Evolutionary conservation across 805 yeast species (phyloP), one percentile per base, ranked within the genome.

Genomic region (Saccharomycopsis sp.): DNA sequence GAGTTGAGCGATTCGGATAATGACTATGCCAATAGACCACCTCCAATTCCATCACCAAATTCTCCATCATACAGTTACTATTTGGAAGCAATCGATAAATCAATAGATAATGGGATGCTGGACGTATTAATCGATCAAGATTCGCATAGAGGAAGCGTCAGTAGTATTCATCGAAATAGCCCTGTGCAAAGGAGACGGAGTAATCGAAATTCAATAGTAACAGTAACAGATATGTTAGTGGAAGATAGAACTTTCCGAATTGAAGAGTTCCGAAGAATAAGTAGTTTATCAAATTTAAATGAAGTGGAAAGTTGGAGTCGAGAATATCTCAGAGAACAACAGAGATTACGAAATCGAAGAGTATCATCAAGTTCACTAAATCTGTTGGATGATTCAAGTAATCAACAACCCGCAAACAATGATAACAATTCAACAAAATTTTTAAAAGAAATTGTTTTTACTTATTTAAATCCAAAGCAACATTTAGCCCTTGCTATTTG

Each of bases 401-500:
- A 26, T 13, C 35, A 17, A 14, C 9, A 20, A 8, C 35, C 9
- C 19, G 6, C 35, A 7, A 26, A 31, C 9, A 31, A 41, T 19
- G 35, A 38, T 9, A 35, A 34, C 24, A 45, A 47, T 21, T 43
- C 55, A 6, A 51, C 56, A 26, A 49, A 53, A 21, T 22, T 41
- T 16, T 37, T 40, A 31, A 63, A 41, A 52, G 59, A 42, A 56
- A 59, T 33, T 56, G 60, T 8, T 56, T 66, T 86, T 46, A 77
- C 76, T 52, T 76, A 85, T 52, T 65, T 86, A 50, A 81, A 81
- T 48, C 85, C 93, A 1, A 71, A 77, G 50, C 88, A 85, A 54
- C 93, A 85, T 58, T 71, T 84, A 48, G 71, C 82, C 3, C 68
- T 86, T 49, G 88, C 93, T 0, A 62, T 79, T n/a, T 81, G 90